Base-by-base conservation (phyloP, 768 basidiomycete genomes). In the Ramaria sp. region DNA sequence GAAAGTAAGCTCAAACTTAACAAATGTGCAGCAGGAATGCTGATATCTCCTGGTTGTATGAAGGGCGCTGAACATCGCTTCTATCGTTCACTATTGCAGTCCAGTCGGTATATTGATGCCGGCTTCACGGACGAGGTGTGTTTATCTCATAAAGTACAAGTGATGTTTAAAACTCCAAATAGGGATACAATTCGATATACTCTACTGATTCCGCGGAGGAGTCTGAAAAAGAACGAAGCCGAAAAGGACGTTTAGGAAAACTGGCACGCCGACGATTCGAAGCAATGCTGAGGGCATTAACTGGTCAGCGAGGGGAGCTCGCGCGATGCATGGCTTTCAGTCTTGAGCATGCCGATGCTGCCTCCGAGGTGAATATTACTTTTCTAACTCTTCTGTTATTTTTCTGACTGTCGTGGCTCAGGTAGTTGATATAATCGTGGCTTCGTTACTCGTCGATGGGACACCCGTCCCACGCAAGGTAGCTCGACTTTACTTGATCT, bases 401-500 rank as follows among this genome's bases (percentile, higher is more conserved):
- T 42, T 15, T 16, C 47, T 25, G 36, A 25, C 24, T 16, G 22
- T 39, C 15, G 34, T 42, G 9, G 16, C 28, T 2, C 59, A 97
- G 94, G 80, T 99, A 34, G 82, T 83, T 5, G 92, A 97, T 60
- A 80, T 95, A 60, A 89, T 99, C 61, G 80, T 94, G 25, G 75
- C 86, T 15, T 97, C 96, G 5, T 71, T 98, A 8, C 74, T 88
- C 24, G 83, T 98, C 18, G 90, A 92, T 59, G 74, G 81, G n/a
- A 99, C 96, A 1, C 83, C 96, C 0, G 91, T 98, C n/a, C 96
- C 96, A 52, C 83, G 94, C 61, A 99, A 99, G 68, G 81, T 98
- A 52, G 90, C 96, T 24, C 84, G 96, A 24, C 77, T 99, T 25
- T 85, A 97, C 70, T 77, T 99, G 56, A 90, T 98, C 52, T 97